A percentile compares a stretch with the other conserved stretches of the same genome.
Evolutionary conservation across 495 filamentous ascomycete genomes (phyloP).

Genomic region (Aspergillus affinis): DNA sequence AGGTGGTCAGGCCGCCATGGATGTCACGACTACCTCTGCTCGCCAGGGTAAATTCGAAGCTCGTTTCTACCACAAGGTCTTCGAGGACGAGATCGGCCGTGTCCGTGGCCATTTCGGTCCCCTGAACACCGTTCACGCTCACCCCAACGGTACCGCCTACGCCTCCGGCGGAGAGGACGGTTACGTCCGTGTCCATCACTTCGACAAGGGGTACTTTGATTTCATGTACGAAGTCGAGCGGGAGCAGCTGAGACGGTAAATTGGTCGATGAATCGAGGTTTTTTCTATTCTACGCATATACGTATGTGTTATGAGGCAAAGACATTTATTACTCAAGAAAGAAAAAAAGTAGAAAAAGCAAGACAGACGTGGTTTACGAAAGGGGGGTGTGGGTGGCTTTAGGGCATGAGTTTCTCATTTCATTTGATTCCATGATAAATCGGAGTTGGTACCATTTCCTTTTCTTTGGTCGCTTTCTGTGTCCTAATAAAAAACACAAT

Average conservation of each 20-base stretch:
- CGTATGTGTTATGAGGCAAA: slow-evolving; percentile 48
- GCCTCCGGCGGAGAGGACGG: slow-evolving; percentile 95
- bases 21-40: slow-evolving; percentile 92
- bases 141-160: slow-evolving; percentile 88
- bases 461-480: slow-evolving; percentile 34
- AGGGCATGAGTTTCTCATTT: slow-evolving; percentile 43
- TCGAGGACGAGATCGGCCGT: slow-evolving; percentile 96
- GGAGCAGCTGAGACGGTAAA: slow-evolving; percentile 50
- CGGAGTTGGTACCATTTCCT: slow-evolving; percentile 46
- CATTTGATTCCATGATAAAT: slow-evolving; percentile 48
- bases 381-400: slow-evolving; percentile 35
- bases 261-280: slow-evolving; percentile 18
- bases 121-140: slow-evolving; percentile 83
- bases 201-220: slow-evolving; percentile 97
- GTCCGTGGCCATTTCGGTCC: slow-evolving; percentile 97
- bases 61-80: slow-evolving; percentile 98
- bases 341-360: slow-evolving; percentile 29
- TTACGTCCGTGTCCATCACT: slow-evolving; percentile 97
- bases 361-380: slow-evolving; percentile 26
- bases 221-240: slow-evolving; percentile 98
- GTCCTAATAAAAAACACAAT: slow-evolving; percentile 42
- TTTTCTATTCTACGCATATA: slow-evolving; percentile 30
- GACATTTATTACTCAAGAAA: slow-evolving; percentile 20
- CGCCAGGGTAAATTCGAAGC: slow-evolving; percentile 99
- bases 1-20: slow-evolving; percentile 97